Percentiles rank a stretch among this genome's conserved stretches.
These are phyloP conservation scores for Phanerochaete sordida DNA, from an alignment of 768 basidiomycete species.

Conservation along the genomic window DNA sequence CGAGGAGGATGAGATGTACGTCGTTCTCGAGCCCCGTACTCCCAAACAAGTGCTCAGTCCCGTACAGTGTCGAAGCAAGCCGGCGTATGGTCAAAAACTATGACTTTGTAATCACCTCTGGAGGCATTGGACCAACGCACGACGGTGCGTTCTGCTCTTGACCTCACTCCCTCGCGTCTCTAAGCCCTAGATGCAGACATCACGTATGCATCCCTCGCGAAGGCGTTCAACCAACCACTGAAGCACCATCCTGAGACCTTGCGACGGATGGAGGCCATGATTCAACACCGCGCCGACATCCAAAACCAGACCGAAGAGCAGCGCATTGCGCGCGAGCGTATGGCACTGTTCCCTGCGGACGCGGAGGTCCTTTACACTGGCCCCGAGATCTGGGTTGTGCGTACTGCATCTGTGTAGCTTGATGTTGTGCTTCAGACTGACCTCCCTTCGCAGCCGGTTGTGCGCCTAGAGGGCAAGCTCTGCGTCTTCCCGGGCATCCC, in stretches of 20 bases:
- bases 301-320: conserved; percentile 71
- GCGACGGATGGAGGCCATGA: conserved; percentile 62
- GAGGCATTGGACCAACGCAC: conserved; percentile 90
- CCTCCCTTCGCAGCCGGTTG: conserved; percentile 82
- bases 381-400: conserved; percentile 81
- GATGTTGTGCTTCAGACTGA: too few relatives aligned
- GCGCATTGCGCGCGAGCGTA: conserved; percentile 69
- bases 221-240: conserved; percentile 73
- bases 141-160: conserved; percentile 51
- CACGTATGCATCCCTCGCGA: conserved; percentile 84
- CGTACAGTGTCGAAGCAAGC: conserved; percentile 74
- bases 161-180: not conserved
- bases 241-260: conserved; percentile 77
- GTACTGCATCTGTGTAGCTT: conserved; percentile 28
- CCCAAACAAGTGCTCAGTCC: not conserved
- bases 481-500: conserved; percentile 95
- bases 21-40: not conserved
- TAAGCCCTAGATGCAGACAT: conserved; percentile 53
- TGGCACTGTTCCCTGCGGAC: conserved; percentile 84
- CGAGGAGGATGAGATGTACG: conserved; percentile 86
- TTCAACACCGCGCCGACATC: conserved; percentile 47
- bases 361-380: conserved; percentile 80
- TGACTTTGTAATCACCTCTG: conserved; percentile 88
- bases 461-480: conserved; percentile 79
- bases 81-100: conserved; percentile 75